Base-by-base conservation (phyloP, 2,329 filamentous ascomycete species). In the Trichophyton rubrum region DNA sequence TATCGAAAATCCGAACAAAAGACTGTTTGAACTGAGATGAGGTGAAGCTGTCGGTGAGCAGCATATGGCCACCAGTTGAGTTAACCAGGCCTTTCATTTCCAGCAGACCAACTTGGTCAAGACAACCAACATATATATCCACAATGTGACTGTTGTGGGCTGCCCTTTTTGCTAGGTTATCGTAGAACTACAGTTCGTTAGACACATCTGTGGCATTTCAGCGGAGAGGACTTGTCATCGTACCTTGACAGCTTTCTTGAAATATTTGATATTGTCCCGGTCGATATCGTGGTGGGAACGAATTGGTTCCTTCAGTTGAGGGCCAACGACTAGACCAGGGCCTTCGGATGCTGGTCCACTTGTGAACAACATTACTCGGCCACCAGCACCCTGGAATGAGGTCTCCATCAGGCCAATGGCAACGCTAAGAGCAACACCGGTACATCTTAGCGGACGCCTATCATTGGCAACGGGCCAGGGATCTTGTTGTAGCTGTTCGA, bases 11-110 rank as follows among this genome's bases (percentile, higher is more conserved):
- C 62, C 95, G 87, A 58, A 95, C 87, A 70, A 99, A 99, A 0
- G 93, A 97, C 73, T 99, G 93, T 78, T 93, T 96, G 80, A 97
- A 99, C 86, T 99, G 96, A 62, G 92, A 97, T 0, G 93, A 95
- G 3, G 92, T 97, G 73, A 99, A 99, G 73, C 91, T 96, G 73
- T 99, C 93, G 1, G 93, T 97, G 65, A 99, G 78, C 65, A 99
- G 95, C 87, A 99, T 99, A 72, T 99, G 91, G 41, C 93, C 93
- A 65, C 93, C 93, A 17, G 93, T 99, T 35, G 87, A 95, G 74
- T 97, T 99, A 66, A 91, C 87, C 11, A 99, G 82, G 27, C 91
- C 89, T 76, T 97, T 97, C 93, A 99, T 99, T 75, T 99, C 93
- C 55, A 99, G 79, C 60, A 99, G 80, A 73, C 93, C 93, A 66